phyloP scores from a whole-genome alignment of 2,329 filamentous ascomycete genomes.

The Arthrobotrys conoides region DNA sequence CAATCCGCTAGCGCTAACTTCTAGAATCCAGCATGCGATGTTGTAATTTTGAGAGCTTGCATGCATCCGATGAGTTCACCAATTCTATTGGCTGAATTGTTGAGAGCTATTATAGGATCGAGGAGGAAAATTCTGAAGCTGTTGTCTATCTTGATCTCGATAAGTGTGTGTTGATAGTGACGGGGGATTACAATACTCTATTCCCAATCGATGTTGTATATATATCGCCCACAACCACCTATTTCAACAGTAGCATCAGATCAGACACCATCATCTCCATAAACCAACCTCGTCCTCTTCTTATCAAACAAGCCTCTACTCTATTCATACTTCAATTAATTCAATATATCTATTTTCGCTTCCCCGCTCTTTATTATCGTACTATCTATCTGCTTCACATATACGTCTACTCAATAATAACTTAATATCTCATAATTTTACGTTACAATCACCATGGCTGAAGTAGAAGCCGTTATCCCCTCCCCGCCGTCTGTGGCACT shows the following conservation, averaged over 20 bases:
- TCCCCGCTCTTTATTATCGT: background rate
- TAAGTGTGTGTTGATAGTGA: background rate
- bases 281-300: background rate
- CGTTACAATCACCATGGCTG: background rate
- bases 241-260: background rate
- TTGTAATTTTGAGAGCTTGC: background rate
- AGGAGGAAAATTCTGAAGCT: background rate
- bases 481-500: background rate
- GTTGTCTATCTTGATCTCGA: background rate
- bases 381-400: background rate
- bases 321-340: background rate
- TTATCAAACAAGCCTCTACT: background rate
- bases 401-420: background rate
- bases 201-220: background rate
- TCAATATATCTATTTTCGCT: background rate
- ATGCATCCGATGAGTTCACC: background rate
- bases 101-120: background rate
- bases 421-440: constrained; percentile 7
- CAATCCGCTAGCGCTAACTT: background rate
- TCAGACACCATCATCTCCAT: background rate
- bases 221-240: background rate
- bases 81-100: background rate
- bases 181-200: background rate
- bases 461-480: constrained; percentile 1
- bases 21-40: background rate